phyloP scores from a whole-genome alignment of 192 early-diverging fungal genomes.

The Helicostylum pulchrum region DNA sequence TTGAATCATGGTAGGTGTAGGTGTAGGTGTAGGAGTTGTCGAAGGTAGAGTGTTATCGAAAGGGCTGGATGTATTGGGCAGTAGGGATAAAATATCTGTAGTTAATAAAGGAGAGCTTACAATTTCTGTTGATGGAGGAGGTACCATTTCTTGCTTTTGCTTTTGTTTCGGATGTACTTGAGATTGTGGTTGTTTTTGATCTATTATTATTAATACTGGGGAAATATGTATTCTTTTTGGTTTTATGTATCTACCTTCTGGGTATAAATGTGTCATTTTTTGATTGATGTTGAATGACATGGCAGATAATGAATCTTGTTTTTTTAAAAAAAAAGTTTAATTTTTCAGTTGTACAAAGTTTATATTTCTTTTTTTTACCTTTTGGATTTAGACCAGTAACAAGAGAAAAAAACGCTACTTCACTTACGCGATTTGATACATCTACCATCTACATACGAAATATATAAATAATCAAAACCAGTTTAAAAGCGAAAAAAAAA shows the following conservation, averaged over 20 bases:
- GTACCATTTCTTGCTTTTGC: background rate
- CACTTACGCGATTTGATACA: slow-evolving; percentile 9
- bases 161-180: slow-evolving; percentile 2
- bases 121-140: background rate
- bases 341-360: background rate
- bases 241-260: background rate
- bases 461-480: background rate
- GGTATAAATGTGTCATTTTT: too few species aligned
- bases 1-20: background rate
- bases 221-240: background rate
- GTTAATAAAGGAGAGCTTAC: background rate
- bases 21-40: background rate
- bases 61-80: background rate
- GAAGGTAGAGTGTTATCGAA: background rate
- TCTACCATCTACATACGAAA: slow-evolving; percentile 15
- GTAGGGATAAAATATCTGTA: background rate
- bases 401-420: slow-evolving; percentile 20
- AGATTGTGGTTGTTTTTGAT: background rate
- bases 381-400: slow-evolving; percentile 12
- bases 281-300: too few species aligned
- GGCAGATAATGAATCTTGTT: background rate
- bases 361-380: background rate
- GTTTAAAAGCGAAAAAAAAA: background rate
- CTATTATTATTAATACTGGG: background rate
- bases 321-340: background rate